A percentile compares a stretch with the other conserved stretches of the same genome.
Conservation (phyloP, 495 filamentous ascomycete species). For the Xylaria castorea region DNA sequence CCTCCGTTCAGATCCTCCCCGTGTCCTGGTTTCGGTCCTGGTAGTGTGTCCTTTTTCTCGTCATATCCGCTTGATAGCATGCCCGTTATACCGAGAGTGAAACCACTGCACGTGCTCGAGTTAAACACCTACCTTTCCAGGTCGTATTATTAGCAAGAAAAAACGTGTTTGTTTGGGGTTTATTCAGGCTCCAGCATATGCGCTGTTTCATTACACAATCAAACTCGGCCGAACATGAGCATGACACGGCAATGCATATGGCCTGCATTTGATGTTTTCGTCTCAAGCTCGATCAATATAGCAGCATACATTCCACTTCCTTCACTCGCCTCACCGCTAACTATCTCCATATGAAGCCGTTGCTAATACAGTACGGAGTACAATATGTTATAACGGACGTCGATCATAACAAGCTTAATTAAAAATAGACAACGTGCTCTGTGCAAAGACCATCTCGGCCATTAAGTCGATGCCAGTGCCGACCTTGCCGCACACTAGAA, state of each 20-base stretch:
- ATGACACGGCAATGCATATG: neutral
- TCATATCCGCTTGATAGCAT: neutral
- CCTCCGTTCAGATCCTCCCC: slow-evolving; percentile 1
- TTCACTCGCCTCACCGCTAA: neutral
- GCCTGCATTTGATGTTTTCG: neutral
- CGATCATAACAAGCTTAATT: slow-evolving; percentile 21
- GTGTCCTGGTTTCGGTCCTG: no score
- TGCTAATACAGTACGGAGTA: neutral
- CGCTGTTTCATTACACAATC: neutral
- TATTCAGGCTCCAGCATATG: neutral
- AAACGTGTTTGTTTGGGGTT: slow-evolving; percentile 15
- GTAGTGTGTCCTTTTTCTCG: neutral
- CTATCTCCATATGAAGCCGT: neutral
- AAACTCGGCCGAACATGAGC: neutral
- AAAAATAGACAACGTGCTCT: slow-evolving; percentile 17
- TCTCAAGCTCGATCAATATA: neutral
- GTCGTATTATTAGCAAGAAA: neutral
- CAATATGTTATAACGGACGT: neutral
- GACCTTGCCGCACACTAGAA: slow-evolving; percentile 16
- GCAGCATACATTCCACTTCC: neutral
- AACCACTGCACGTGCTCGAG: slow-evolving; percentile 13
- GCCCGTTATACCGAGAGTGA: neutral
- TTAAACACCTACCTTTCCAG: slow-evolving; percentile 9
- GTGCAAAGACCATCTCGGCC: neutral
- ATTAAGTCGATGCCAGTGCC: slow-evolving; percentile 7